Conservation (phyloP, 2,329 filamentous ascomycete species). For the Aspergillus sp. region DNA sequence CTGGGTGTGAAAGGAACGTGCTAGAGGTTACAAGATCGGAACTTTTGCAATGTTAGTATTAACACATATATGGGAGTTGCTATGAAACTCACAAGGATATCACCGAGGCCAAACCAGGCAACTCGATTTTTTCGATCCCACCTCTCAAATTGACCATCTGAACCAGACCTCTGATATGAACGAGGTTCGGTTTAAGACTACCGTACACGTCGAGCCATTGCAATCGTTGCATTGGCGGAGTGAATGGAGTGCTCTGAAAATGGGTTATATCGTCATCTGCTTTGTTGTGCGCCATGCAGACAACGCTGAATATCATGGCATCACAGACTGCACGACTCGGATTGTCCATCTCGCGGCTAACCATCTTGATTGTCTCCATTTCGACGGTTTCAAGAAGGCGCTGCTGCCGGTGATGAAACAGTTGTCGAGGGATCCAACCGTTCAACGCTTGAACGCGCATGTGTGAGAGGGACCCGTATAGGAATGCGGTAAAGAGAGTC, state of each 20-base stretch:
- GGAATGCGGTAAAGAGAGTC: conserved; percentile 32
- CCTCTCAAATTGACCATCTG: conserved; percentile 38
- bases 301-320: conserved; percentile 36
- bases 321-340: conserved; percentile 32
- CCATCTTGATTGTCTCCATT: conserved; percentile 35
- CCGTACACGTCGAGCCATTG: conserved; percentile 41
- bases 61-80: background rate
- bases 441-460: conserved; percentile 32
- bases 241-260: conserved; percentile 27
- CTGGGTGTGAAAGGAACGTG: conserved; percentile 22
- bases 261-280: conserved; percentile 18
- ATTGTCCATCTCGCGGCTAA: conserved; percentile 35
- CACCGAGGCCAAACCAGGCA: conserved; percentile 37
- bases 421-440: conserved; percentile 18
- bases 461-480: conserved; percentile 33
- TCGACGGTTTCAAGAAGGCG: conserved; percentile 27
- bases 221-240: conserved; percentile 34
- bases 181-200: conserved; percentile 32
- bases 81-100: conserved; percentile 38
- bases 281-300: conserved; percentile 36
- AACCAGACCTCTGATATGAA: conserved; percentile 35
- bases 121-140: conserved; percentile 35
- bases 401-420: conserved; percentile 24
- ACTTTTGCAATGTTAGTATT: conserved; percentile 17
- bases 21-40: conserved; percentile 30